Percentiles rank a stretch among this genome's conserved stretches.
phyloP scores from a whole-genome alignment of 192 early-diverging fungal species.

The Coemansia sp. region DNA sequence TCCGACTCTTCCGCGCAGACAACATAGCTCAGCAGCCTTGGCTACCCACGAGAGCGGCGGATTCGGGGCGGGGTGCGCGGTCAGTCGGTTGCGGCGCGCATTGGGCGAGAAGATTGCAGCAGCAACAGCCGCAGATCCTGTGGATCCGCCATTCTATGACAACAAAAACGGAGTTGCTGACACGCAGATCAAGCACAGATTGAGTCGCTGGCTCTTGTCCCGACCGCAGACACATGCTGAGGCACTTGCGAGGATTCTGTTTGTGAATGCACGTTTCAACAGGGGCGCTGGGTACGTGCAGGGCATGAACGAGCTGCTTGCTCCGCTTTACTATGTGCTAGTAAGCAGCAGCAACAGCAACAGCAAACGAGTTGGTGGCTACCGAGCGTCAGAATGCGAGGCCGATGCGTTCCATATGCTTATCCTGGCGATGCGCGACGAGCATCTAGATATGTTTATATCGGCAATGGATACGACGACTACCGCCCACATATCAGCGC shows the following conservation, averaged over 20 bases:
- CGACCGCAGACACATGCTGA: conserved; percentile 73
- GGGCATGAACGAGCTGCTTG: conserved; percentile 86
- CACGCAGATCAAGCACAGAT: neutral
- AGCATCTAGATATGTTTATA: conserved; percentile 81
- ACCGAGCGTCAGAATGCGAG: conserved; percentile 53
- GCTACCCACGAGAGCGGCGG: neutral
- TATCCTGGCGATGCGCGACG: conserved; percentile 64
- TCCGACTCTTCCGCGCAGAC: neutral
- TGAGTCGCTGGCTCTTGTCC: conserved; percentile 13
- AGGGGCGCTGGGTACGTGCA: conserved; percentile 84
- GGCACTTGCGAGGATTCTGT: conserved; percentile 75
- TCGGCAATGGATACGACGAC: conserved; percentile 62
- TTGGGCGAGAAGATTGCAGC: conserved; percentile 19
- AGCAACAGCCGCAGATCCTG: neutral
- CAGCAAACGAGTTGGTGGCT: neutral
- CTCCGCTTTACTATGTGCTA: conserved; percentile 77
- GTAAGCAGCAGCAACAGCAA: conserved; percentile 55
- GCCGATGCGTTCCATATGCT: conserved; percentile 81
- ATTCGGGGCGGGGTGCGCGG: neutral
- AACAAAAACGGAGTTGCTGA: conserved; percentile 12
- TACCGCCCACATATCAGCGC: conserved; percentile 14
- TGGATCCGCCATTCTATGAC: neutral
- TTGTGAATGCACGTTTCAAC: conserved; percentile 78
- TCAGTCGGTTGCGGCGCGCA: neutral
- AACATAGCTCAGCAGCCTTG: neutral